Evolutionary conservation across 2,329 filamentous ascomycete genomes (phyloP), one percentile per base, ranked within the genome.

Genomic region (Sclerotinia trifoliorum): DNA sequence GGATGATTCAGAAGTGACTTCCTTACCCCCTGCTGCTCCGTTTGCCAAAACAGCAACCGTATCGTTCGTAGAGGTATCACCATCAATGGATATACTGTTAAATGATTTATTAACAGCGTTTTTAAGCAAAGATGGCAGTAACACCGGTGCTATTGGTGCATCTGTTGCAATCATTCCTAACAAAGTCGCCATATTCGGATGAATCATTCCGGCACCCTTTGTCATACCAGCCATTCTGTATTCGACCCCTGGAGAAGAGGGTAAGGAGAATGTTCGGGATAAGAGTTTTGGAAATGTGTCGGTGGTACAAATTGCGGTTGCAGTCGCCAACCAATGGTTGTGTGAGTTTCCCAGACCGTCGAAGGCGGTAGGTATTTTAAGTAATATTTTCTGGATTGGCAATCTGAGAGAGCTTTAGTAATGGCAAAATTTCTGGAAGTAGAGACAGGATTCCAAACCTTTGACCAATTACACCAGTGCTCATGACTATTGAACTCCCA

Each of bases 141-240:
- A 84, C 1, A 80, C 77, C 3, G 90, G 83, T 0, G 87, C 84
- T 75, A 97, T 86, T n/a, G 93, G 90, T 0, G 90, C 94, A 75
- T 98, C 94, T 21, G 94, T 98, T 76, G 92, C 93, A 75, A 97
- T 85, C 68, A 97, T 90, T 63, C 91, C 93, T 46, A 98, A 87
- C 42, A 97, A 86, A 0, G 94, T 98, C 39, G 93, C 94, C 93
- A 98, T 96, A 83, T 98, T 97, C 61, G 94, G 94, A 77, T 96
- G 93, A 79, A 98, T 96, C 94, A 98, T 98, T 77, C 94, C 94
- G 1, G 94, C 94, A 68, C 94, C 94, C 82, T 98, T 98, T 77
- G 94, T 96, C 87, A 96, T 95, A 74, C 94, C 94, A 21, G 92
- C 93, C 62, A 98, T 90, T 74, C 86, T 85, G 81, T 96, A 98